Evolutionary conservation across 2,329 filamentous ascomycete genomes (phyloP).

Genomic region (Sordariomycetes sp.): DNA sequence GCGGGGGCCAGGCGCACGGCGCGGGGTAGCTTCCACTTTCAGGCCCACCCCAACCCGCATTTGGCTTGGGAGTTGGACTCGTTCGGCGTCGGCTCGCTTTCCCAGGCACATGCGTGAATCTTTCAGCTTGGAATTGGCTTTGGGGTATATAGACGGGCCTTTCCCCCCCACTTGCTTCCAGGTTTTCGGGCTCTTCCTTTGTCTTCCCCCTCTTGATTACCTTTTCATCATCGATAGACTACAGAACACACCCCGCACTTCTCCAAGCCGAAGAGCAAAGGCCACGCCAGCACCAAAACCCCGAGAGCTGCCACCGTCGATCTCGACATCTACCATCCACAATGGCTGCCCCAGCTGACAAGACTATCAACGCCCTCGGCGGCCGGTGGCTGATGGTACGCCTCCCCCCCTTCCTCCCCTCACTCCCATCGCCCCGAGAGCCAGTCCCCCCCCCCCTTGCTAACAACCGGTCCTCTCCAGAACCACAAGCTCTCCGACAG

Average conservation of each 20-base stretch:
- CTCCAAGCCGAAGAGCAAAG: background rate
- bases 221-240: too few relatives aligned
- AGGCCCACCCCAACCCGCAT: background rate
- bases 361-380: constrained; percentile 56
- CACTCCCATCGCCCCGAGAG: background rate
- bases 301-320: background rate
- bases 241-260: too few relatives aligned
- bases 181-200: too few relatives aligned
- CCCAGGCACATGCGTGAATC: too few relatives aligned
- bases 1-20: background rate
- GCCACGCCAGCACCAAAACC: background rate
- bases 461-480: constrained; percentile 27
- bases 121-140: too few relatives aligned
- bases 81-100: too few relatives aligned
- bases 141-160: too few relatives aligned
- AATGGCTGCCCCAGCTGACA: constrained; percentile 63
- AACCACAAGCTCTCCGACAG: constrained; percentile 65
- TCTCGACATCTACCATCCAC: constrained; percentile 12
- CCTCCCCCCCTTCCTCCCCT: constrained; percentile 4
- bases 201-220: too few relatives aligned
- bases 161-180: too few relatives aligned
- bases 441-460: background rate
- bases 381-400: constrained; percentile 62
- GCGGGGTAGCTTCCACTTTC: background rate
- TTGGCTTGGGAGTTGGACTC: too few relatives aligned